These are phyloP conservation scores for Penicillium griseofulvum DNA, from an alignment of 2,329 filamentous ascomycete species.

Conservation along the genomic window DNA sequence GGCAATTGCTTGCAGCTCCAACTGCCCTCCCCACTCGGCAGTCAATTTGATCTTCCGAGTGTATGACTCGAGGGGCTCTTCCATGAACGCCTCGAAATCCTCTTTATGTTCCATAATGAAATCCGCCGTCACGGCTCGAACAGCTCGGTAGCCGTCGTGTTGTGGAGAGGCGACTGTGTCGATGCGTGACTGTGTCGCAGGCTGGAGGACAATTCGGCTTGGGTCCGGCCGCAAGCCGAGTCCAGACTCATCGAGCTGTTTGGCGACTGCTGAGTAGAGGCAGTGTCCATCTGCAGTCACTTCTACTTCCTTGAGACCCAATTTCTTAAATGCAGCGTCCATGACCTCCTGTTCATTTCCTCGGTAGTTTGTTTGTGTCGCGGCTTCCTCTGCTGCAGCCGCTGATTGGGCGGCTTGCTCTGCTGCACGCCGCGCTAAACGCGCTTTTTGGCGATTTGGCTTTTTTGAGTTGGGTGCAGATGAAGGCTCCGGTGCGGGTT, in stretches of 20 bases:
- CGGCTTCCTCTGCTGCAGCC: conserved; percentile 72
- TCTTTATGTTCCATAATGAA: conserved; percentile 73
- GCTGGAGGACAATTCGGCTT: conserved; percentile 32
- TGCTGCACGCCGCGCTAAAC: conserved; percentile 82
- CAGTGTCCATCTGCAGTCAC: conserved; percentile 93
- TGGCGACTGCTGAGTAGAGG: conserved; percentile 85
- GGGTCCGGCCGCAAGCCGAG: conserved; percentile 40
- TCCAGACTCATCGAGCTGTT: conserved; percentile 64
- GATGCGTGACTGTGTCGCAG: conserved; percentile 30
- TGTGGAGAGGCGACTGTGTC: conserved; percentile 37
- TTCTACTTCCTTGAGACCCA: conserved; percentile 69
- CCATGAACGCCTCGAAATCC: conserved; percentile 83
- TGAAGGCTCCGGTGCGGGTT: conserved; percentile 8
- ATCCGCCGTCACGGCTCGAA: conserved; percentile 69
- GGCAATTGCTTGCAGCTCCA: conserved; percentile 83
- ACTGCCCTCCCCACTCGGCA: conserved; percentile 92
- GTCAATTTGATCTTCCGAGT: conserved; percentile 75
- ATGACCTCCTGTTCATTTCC: conserved; percentile 69
- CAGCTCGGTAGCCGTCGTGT: conserved; percentile 59
- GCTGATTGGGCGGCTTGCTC: conserved; percentile 70
- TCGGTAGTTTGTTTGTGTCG: conserved; percentile 69
- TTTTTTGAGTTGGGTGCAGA: conserved; percentile 56
- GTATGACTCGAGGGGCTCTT: conserved; percentile 73
- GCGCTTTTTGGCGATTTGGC: conserved; percentile 85
- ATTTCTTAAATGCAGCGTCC: conserved; percentile 61